Evolutionary conservation across 139 green algal genomes (phyloP).

Genomic region (Microglena sp.): DNA sequence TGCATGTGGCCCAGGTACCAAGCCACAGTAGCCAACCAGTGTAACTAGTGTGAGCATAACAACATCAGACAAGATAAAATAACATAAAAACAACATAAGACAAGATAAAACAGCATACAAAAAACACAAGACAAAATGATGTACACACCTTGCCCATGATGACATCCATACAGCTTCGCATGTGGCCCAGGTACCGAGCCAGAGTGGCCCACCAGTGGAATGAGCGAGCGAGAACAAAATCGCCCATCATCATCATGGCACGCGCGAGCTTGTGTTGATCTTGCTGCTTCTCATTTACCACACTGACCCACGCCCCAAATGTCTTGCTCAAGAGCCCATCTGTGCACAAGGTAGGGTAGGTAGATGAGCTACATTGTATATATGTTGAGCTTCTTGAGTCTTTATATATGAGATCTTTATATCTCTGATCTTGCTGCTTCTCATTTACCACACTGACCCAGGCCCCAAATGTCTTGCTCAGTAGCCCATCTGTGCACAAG

Average conservation of each 20-base stretch:
- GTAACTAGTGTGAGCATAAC: too few species aligned
- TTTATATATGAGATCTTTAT: too few species aligned
- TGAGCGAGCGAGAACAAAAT: background rate
- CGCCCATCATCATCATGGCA: conserved; percentile 11
- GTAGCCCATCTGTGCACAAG: conserved; percentile 14
- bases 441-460: conserved; percentile 7
- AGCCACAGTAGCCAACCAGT: too few species aligned
- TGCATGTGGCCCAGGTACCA: conserved; percentile 19
- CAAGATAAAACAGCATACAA: background rate
- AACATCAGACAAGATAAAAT: too few species aligned
- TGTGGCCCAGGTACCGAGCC: conserved; percentile 15
- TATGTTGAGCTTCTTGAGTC: too few species aligned
- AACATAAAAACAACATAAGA: too few species aligned
- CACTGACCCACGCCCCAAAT: conserved; percentile 9
- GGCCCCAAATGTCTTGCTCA: conserved; percentile 11
- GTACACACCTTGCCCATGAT: conserved; percentile 14
- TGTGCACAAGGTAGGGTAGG: conserved; percentile 10
- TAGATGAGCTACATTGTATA: too few species aligned
- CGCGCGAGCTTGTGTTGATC: background rate
- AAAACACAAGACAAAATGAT: conserved; percentile 2
- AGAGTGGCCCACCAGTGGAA: conserved; percentile 20
- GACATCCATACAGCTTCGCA: conserved; percentile 6
- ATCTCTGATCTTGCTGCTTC: background rate
- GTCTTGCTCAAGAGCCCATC: conserved; percentile 20
- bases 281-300: background rate